Base-by-base conservation (phyloP, 2,329 filamentous ascomycete genomes). In the Calonectria pauciramosa region DNA sequence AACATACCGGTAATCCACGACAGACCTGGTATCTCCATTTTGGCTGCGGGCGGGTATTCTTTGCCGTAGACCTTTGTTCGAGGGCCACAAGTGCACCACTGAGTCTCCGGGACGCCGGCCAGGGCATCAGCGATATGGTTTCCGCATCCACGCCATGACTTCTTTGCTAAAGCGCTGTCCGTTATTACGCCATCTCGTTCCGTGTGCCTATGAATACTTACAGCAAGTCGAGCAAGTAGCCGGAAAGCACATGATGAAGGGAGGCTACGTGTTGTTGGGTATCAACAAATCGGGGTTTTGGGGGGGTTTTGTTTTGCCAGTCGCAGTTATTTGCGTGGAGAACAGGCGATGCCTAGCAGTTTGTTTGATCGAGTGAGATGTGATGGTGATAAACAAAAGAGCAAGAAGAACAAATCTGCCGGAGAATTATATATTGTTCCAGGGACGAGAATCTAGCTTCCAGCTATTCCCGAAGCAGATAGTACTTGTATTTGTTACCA, bases 131-230 rank as follows among this genome's bases (percentile, higher is more conserved):
- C 83, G 72, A 89, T 85, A 78, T 90, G 88, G 70, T 76, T 83
- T 65, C 88, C 88, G 82, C 88, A 90, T 75, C 88, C 88, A 74
- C 87, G 86, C 88, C 88, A 89, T 32, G 87, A 81, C 77, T 86
- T 85, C 81, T 88, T 89, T 34, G 86, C 88, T 89, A 72, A 0
- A 49, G 20, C 13, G 16, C 7, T 18, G 23, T 34, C 16, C 9
- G 26, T 65, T 65, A 65, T 10, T 14, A 34, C 30, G 20, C 20
- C 18, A 7, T 49, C 60, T 47, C 5, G 26, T 34, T 26, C 18
- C n/a, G 7, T 34, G 11, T 44, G n/a, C 16, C 51, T n/a, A 44
- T 26, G 20, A 10, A 4, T 5, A 44, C 86, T 80, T 78, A 88
- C 87, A 85, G 82, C 87, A 88, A 23, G 82, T 86, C 30, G 84